Conservation (phyloP, 768 basidiomycete genomes). For the Amyloporia xantha region DNA sequence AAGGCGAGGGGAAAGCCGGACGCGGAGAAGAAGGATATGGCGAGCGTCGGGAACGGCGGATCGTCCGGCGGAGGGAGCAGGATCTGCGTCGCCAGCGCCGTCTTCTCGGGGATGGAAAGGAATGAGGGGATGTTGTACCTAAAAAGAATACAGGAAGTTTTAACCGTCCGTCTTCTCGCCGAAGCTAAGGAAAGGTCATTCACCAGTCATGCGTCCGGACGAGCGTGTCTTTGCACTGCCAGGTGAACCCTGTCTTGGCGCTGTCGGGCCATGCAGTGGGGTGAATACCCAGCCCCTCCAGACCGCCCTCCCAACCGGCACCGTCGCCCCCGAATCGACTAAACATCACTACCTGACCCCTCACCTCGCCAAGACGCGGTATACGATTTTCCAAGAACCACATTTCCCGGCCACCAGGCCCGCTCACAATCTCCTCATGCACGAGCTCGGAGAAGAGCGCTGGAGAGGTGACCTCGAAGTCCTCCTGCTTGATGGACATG, state of each 20-base stretch:
- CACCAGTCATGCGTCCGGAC: slow-evolving; percentile 87
- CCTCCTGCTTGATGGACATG: slow-evolving; percentile 89
- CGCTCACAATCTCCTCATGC: slow-evolving; percentile 51
- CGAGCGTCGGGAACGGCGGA: slow-evolving; percentile 41
- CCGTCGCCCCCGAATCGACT: slow-evolving; percentile 77
- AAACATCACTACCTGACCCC: slow-evolving; percentile 81
- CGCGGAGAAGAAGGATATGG: slow-evolving; percentile 79
- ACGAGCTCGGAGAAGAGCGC: slow-evolving; percentile 58
- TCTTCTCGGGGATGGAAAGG: slow-evolving; percentile 80
- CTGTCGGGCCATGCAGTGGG: slow-evolving; percentile 85
- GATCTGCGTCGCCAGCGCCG: slow-evolving; percentile 45
- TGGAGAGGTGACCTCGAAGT: slow-evolving; percentile 41
- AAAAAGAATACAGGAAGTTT: not conserved
- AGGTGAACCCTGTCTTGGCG: slow-evolving; percentile 62
- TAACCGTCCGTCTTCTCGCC: not conserved
- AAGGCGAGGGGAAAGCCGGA: slow-evolving; percentile 74
- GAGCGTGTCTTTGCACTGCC: slow-evolving; percentile 64
- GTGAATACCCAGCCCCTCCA: slow-evolving; percentile 79
- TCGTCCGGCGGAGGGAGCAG: slow-evolving; percentile 36
- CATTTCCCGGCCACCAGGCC: slow-evolving; percentile 49
- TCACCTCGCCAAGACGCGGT: slow-evolving; percentile 74
- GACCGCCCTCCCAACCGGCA: slow-evolving; percentile 59
- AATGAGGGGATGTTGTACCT: slow-evolving; percentile 83
- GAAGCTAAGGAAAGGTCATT: slow-evolving; percentile 9
- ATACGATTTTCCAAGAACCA: slow-evolving; percentile 83